Conservation (phyloP, 192 early-diverging fungal genomes). For the Backusella mclennaniae region DNA sequence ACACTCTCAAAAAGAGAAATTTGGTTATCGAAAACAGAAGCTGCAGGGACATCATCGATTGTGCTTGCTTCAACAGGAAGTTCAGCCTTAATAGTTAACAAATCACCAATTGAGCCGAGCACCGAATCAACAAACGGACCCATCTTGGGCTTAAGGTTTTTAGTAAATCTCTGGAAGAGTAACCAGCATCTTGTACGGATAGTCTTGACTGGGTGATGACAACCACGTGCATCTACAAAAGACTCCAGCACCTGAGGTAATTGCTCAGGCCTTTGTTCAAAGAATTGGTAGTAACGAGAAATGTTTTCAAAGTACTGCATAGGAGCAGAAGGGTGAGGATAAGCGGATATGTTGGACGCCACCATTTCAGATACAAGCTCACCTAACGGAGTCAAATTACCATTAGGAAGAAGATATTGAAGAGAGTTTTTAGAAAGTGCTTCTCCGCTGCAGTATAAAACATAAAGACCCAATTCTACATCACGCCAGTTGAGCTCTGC, state of each 20-base stretch:
- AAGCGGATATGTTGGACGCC: conserved; percentile 65
- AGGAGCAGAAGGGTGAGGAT: conserved; percentile 72
- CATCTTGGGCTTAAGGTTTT: conserved; percentile 59
- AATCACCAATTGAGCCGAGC: conserved; percentile 61
- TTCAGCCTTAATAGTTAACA: conserved; percentile 71
- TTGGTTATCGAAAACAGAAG: conserved; percentile 75
- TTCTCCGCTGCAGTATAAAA: conserved; percentile 71
- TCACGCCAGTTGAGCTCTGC: conserved; percentile 71
- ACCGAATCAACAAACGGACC: conserved; percentile 63
- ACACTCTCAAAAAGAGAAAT: conserved; percentile 92
- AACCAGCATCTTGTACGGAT: conserved; percentile 87
- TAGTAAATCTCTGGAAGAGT: conserved; percentile 82
- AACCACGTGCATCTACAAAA: conserved; percentile 75
- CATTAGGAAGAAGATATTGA: conserved; percentile 37
- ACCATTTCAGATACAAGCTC: conserved; percentile 66
- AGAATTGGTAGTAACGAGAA: conserved; percentile 68
- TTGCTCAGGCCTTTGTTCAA: conserved; percentile 59
- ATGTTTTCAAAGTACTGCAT: conserved; percentile 76
- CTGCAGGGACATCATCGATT: conserved; percentile 45
- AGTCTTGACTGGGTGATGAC: conserved; percentile 67
- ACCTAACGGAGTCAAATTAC: conserved; percentile 50
- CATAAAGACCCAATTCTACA: conserved; percentile 70
- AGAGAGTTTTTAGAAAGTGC: conserved; percentile 53
- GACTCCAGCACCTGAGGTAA: conserved; percentile 66
- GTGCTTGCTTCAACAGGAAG: conserved; percentile 42